These are phyloP conservation scores for Wallacemonas collosoma DNA, from an alignment of 208 protist genomes.

Conservation along the genomic window DNA sequence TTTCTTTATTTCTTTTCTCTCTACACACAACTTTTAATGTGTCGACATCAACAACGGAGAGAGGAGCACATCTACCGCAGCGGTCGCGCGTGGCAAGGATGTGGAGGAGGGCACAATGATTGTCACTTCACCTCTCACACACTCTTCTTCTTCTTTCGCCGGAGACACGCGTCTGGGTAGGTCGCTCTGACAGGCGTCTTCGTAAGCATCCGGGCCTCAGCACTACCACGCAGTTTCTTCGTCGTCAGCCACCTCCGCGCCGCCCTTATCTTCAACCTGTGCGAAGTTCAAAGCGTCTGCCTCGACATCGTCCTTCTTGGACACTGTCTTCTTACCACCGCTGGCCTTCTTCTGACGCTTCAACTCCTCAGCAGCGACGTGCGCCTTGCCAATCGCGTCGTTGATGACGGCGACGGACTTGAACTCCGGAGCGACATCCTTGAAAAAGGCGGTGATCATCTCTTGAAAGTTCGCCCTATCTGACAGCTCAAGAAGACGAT, in stretches of 20 bases:
- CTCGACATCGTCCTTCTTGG: conserved; percentile 21
- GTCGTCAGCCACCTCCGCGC: conserved; percentile 25
- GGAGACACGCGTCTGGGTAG: no score
- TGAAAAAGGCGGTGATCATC: conserved; percentile 50
- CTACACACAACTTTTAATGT: not conserved
- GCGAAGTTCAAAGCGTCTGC: conserved; percentile 41
- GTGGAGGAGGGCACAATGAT: not conserved
- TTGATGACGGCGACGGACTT: conserved; percentile 37
- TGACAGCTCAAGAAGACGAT: conserved; percentile 47
- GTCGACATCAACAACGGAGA: not conserved
- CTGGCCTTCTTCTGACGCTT: conserved; percentile 49
- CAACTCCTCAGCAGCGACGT: conserved; percentile 47
- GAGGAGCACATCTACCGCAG: not conserved
- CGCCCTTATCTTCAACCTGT: conserved; percentile 45
- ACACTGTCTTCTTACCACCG: conserved; percentile 23
- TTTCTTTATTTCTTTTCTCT: not conserved
- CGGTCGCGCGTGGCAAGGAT: not conserved
- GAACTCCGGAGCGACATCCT: conserved; percentile 51
- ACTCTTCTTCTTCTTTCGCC: not conserved
- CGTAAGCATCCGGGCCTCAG: no score
- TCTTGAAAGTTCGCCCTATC: conserved; percentile 45
- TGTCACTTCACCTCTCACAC: not conserved
- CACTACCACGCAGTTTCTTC: conserved; percentile 20
- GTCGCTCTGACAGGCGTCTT: no score
- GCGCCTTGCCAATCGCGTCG: conserved; percentile 44